Conservation (phyloP, 2,329 filamentous ascomycete genomes). For the Colletotrichum agaves region DNA sequence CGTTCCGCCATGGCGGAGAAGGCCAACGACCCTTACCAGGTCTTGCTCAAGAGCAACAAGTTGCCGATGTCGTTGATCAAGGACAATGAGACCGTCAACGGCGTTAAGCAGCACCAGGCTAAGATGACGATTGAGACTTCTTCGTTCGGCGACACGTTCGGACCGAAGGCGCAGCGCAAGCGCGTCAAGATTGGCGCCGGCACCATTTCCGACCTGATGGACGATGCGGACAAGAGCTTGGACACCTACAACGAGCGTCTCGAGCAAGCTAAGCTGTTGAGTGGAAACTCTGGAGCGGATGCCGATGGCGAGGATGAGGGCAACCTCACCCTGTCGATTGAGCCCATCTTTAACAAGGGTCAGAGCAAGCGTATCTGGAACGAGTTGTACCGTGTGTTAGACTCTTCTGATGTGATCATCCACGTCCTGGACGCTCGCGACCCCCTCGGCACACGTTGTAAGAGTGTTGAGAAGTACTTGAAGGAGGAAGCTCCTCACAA, state of each 20-base stretch:
- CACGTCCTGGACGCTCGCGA: conserved; percentile 92
- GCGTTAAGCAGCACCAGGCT: conserved; percentile 89
- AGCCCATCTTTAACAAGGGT: conserved; percentile 93
- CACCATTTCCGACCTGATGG: conserved; percentile 83
- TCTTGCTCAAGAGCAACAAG: conserved; percentile 97
- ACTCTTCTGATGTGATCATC: conserved; percentile 95
- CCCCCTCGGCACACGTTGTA: conserved; percentile 88
- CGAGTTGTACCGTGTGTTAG: conserved; percentile 93
- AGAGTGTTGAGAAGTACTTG: conserved; percentile 84
- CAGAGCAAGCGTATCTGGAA: conserved; percentile 98
- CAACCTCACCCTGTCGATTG: conserved; percentile 72
- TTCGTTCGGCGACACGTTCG: conserved; percentile 90
- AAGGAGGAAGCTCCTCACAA: conserved; percentile 95
- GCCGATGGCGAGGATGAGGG: conserved; percentile 55
- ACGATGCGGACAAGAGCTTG: conserved; percentile 82
- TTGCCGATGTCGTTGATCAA: conserved; percentile 94
- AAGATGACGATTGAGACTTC: conserved; percentile 92
- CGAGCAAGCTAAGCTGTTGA: conserved; percentile 81
- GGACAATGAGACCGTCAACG: conserved; percentile 77
- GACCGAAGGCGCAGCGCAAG: conserved; percentile 92
- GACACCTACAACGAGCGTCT: conserved; percentile 83
- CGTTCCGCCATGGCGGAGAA: conserved; percentile 92
- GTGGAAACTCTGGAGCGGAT: conserved; percentile 72
- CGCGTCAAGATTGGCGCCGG: conserved; percentile 88
- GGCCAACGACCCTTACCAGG: conserved; percentile 89